Percentiles rank a stretch among this genome's conserved stretches.
phyloP scores from a whole-genome alignment of 768 basidiomycete species.

The Rhodotorula paludigena region DNA sequence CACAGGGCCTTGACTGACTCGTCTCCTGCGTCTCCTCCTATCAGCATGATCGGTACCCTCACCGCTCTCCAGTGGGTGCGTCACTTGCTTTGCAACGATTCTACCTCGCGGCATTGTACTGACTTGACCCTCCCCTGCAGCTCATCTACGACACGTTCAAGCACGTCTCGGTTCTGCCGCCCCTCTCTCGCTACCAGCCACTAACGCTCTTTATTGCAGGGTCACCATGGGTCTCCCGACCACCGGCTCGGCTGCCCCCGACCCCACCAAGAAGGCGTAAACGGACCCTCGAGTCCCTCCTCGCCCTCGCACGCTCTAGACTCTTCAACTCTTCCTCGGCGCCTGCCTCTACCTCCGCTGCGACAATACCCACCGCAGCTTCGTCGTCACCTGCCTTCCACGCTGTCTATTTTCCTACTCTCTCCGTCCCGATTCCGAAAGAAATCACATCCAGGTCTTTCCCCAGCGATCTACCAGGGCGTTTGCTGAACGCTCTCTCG shows the following conservation, averaged over 20 bases:
- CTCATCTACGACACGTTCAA: conserved; percentile 92
- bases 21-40: conserved; percentile 57
- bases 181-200: conserved; percentile 34
- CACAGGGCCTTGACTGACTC: no score
- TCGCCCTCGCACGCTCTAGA: neutral
- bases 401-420: neutral
- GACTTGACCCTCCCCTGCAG: conserved; percentile 41
- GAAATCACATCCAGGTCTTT: no score
- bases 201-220: neutral
- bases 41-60: conserved; percentile 48
- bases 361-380: no score
- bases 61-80: conserved; percentile 49
- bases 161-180: no score
- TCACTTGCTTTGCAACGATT: conserved; percentile 64
- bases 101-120: conserved; percentile 51
- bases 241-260: conserved; percentile 27
- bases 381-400: no score
- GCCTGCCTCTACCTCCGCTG: no score
- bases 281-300: neutral
- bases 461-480: no score
- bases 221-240: conserved; percentile 37
- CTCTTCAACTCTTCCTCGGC: neutral
- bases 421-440: neutral
- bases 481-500: no score
- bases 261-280: conserved; percentile 31